Conservation (phyloP, 2,329 filamentous ascomycete species). For the Pseudogymnoascus pannorum region DNA sequence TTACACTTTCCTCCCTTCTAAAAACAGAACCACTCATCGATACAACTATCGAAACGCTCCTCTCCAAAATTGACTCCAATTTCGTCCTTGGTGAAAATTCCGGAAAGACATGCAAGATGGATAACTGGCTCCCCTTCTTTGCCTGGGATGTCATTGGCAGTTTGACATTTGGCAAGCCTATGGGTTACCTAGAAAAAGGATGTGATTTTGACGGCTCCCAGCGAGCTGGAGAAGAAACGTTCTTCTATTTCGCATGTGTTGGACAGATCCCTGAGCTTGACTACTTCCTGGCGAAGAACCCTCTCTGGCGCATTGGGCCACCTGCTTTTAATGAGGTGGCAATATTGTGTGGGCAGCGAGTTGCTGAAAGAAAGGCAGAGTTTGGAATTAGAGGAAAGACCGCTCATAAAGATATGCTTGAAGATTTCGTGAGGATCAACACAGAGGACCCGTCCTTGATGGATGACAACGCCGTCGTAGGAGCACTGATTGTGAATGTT, state of each 20-base stretch:
- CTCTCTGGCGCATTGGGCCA: conserved; percentile 16
- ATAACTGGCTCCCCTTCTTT: conserved; percentile 35
- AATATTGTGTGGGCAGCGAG: conserved; percentile 14
- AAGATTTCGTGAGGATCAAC: conserved; percentile 21
- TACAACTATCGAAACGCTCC: conserved; percentile 28
- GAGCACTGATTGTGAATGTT: conserved; percentile 12
- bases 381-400: background rate
- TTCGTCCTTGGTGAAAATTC: conserved; percentile 26
- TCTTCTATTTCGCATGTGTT: conserved; percentile 29
- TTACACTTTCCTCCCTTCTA: conserved; percentile 17
- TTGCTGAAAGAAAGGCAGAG: conserved; percentile 2
- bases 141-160: conserved; percentile 35
- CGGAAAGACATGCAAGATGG: conserved; percentile 30
- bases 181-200: conserved; percentile 32
- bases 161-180: conserved; percentile 33
- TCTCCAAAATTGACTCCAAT: conserved; percentile 27
- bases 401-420: conserved; percentile 21
- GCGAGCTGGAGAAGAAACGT: conserved; percentile 18
- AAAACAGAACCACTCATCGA: conserved; percentile 26
- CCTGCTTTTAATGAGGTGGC: conserved; percentile 14
- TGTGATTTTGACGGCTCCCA: conserved; percentile 31
- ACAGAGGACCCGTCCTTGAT: conserved; percentile 10
- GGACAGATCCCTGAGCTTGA: conserved; percentile 20
- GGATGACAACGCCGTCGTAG: conserved; percentile 11
- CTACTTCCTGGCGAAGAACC: conserved; percentile 19